Percentiles rank a stretch among this genome's conserved stretches.
These are phyloP conservation scores for Acmispon strigosus DNA, from an alignment of 306 rosid genomes.

Conservation along the genomic window DNA sequence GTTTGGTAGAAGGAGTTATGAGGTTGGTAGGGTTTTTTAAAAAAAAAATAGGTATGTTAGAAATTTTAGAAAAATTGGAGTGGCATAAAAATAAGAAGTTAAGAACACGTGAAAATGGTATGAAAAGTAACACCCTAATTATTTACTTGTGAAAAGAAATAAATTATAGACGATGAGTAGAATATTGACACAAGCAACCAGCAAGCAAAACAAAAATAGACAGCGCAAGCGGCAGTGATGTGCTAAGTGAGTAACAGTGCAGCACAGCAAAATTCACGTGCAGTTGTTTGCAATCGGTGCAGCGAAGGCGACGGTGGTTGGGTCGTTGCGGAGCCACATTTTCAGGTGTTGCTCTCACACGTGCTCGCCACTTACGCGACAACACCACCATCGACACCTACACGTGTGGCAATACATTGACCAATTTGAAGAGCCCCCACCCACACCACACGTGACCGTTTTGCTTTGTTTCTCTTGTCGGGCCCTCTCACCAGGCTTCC, in stretches of 20 bases:
- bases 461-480: conserved; percentile 36
- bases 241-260: conserved; percentile 10
- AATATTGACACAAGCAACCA: background rate
- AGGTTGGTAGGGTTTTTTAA: too few species aligned
- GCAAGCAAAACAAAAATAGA: background rate
- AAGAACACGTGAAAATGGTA: too few species aligned
- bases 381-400: conserved; percentile 20
- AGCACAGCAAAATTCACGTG: conserved; percentile 40
- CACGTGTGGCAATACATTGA: conserved; percentile 44
- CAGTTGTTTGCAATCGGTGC: conserved; percentile 18
- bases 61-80: too few species aligned
- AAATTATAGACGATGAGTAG: background rate
- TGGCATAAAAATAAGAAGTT: too few species aligned
- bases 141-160: background rate
- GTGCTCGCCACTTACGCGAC: conserved; percentile 25
- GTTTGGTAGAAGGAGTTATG: too few species aligned
- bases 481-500: conserved; percentile 24
- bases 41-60: too few species aligned
- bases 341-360: conserved; percentile 42
- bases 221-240: conserved; percentile 6
- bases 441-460: conserved; percentile 63
- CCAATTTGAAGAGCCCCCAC: conserved; percentile 23
- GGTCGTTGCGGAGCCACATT: conserved; percentile 30
- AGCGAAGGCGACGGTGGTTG: conserved; percentile 43
- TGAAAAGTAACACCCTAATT: too few species aligned